A percentile compares a stretch with the other conserved stretches of the same genome.
Conservation (phyloP, 768 basidiomycete genomes). For the Boletus bicolor region DNA sequence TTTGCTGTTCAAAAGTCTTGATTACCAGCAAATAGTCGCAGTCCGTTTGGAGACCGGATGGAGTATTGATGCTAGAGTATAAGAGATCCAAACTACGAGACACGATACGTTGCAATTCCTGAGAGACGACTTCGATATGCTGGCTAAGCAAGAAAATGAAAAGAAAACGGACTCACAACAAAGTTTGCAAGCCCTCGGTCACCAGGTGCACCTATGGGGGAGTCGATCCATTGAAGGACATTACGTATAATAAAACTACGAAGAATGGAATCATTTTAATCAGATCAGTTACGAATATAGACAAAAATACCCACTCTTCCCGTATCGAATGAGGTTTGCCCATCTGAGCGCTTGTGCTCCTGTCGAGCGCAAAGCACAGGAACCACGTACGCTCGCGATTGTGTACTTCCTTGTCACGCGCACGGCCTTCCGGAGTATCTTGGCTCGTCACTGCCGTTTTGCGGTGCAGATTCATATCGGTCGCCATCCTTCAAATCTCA, state of each 20-base stretch:
- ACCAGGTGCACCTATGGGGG: conserved; percentile 56
- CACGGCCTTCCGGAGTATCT: conserved; percentile 76
- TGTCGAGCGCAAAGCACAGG: conserved; percentile 79
- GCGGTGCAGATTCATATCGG: conserved; percentile 92
- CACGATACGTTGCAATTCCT: conserved; percentile 88
- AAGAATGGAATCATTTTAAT: neutral
- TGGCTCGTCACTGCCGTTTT: conserved; percentile 60
- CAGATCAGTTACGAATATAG: neutral
- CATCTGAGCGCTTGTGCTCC: conserved; percentile 93
- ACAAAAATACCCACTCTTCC: conserved; percentile 71
- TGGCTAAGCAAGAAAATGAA: neutral
- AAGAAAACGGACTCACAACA: conserved; percentile 47
- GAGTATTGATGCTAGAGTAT: conserved; percentile 75
- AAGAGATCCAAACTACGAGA: conserved; percentile 87
- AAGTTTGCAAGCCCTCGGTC: conserved; percentile 76
- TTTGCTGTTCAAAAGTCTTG: conserved; percentile 80
- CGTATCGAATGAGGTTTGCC: conserved; percentile 91
- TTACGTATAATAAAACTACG: conserved; percentile 83
- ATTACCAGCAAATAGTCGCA: conserved; percentile 84
- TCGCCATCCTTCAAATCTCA: conserved; percentile 69
- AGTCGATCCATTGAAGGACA: conserved; percentile 68
- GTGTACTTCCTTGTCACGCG: conserved; percentile 80
- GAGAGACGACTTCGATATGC: conserved; percentile 2
- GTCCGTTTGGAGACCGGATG: conserved; percentile 79
- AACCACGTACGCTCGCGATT: conserved; percentile 97